Base-by-base conservation (phyloP, 345 rosid species). In the Trapa incisa region DNA sequence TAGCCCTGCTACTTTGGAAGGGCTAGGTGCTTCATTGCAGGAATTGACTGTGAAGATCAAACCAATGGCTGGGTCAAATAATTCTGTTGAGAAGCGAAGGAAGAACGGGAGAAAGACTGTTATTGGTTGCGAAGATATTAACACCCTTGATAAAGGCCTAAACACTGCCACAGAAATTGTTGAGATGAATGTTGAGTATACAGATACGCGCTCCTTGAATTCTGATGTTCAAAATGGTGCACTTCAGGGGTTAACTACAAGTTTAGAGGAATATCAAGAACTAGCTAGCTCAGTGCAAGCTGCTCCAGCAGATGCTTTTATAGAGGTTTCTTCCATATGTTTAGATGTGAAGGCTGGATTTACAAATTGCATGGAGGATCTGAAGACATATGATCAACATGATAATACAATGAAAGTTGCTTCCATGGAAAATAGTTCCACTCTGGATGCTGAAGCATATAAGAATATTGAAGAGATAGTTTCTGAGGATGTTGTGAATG, bases 381-480 rank as follows among this genome's bases (percentile, higher is more conserved):
- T 61, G 58, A 69, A 61, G 61, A 64, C 41, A 47, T 65, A 42
- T 69, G 73, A 58, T 67, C 48, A 9, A 32, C 42, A 64, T 62
- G 45, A 75, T 64, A 53, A 37, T 57, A 45, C 2, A 17, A 33
- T 38, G 29, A 22, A 22, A 22, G 29, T 22, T 22, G 29, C 29
- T 22, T 22, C 29, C 0, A 22, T 22, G 29, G 29, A 22, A 47
- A 43, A 54, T 52, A 32, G 38, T 33, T 41, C 58, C 17, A 56
- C 54, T 17, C 29, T 64, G 16, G 42, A 58, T 50, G 45, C 65
- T 61, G 36, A 22, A 7, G 71, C 35, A 14, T 35, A 58, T 38
- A 68, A 42, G 56, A 68, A 68, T 60, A 37, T 6, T 43, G 65
- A 33, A 29, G 47, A 22, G 29, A 22, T 22, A 22, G 29, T 69